Base-by-base conservation (phyloP, 371 early-diverging fungal genomes). In the Lichtheimia ramosa region DNA sequence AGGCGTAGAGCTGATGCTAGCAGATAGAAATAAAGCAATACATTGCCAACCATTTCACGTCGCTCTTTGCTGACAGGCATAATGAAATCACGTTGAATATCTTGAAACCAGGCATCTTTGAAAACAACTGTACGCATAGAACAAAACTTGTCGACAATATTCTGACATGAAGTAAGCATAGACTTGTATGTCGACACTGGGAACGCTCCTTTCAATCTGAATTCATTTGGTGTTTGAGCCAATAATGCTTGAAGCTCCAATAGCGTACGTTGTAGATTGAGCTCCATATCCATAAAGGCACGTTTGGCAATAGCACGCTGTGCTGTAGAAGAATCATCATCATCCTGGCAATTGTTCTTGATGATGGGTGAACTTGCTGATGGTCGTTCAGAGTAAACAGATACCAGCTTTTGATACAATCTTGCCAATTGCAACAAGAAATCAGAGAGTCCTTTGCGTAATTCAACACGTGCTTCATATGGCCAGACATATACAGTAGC, bases 181-280 rank as follows among this genome's bases (percentile, higher is more conserved):
- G 76, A 70, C 23, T 79, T 74, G 59, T 94, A 94, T 81, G 1
- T 59, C 70, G 0, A 74, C 71, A 0, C n/a, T n/a, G 95, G 95
- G 56, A 92, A 94, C 6, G 86, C 80, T 4, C 95, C 95, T 70
- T 92, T 92, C 20, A 93, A 69, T 51, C 95, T 86, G 0, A 93
- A 93, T 69, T 94, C 95, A 51, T 92, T 91, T 4, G 85, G 85
- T 14, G 93, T 91, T 48, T 89, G 84, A 2, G 70, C 66, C 20
- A 94, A 60, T 6, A 94, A 69, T 2, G 68, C 75, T 13, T 80
- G 83, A 28, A 92, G 75, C n/a, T 79, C 74, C n/a, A 91, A 54
- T 14, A 94, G 70, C 24, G 83, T 62, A 18, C 84, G 63, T 61
- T 93, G 95, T 15, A 94, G 64, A 2, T 73, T 71, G 4, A 91